Conservation (phyloP, 2,329 filamentous ascomycete genomes). For the Pseudopyrenochaeta lycopersici region DNA sequence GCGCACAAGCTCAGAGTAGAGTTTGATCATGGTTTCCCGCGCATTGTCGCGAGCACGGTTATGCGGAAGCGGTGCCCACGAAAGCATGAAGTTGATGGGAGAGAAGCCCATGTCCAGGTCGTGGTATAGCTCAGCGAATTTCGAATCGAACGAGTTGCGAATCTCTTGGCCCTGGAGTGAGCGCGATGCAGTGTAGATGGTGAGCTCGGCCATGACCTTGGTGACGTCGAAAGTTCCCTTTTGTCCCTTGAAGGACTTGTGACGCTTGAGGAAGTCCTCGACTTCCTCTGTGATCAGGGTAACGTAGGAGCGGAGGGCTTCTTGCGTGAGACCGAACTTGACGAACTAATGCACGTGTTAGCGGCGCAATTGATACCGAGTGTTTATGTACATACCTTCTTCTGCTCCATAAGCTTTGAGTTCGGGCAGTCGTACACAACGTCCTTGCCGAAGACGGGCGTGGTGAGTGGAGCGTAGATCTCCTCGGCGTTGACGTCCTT, state of each 20-base stretch:
- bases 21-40: constrained; percentile 80
- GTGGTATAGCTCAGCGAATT: constrained; percentile 84
- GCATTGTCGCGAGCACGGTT: constrained; percentile 83
- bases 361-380: not conserved
- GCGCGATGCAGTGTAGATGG: constrained; percentile 88
- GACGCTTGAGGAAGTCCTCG: constrained; percentile 74
- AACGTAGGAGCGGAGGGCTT: constrained; percentile 79
- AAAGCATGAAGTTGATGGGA: constrained; percentile 88
- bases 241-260: constrained; percentile 71
- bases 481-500: constrained; percentile 92
- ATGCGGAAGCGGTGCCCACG: constrained; percentile 88
- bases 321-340: constrained; percentile 80
- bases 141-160: constrained; percentile 79
- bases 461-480: constrained; percentile 80
- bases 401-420: constrained; percentile 93
- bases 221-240: constrained; percentile 76
- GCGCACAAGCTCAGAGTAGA: constrained; percentile 84
- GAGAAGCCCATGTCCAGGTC: constrained; percentile 91
- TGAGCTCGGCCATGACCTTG: constrained; percentile 82
- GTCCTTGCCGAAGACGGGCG: constrained; percentile 79
- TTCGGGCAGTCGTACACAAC: constrained; percentile 94
- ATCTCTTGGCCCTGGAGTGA: constrained; percentile 86
- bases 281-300: constrained; percentile 80
- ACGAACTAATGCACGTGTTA: constrained; percentile 66
- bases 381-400: constrained; percentile 70